Evolutionary conservation across 306 rosid genomes (phyloP).

Genomic region (Pachyrhizus erosus): DNA sequence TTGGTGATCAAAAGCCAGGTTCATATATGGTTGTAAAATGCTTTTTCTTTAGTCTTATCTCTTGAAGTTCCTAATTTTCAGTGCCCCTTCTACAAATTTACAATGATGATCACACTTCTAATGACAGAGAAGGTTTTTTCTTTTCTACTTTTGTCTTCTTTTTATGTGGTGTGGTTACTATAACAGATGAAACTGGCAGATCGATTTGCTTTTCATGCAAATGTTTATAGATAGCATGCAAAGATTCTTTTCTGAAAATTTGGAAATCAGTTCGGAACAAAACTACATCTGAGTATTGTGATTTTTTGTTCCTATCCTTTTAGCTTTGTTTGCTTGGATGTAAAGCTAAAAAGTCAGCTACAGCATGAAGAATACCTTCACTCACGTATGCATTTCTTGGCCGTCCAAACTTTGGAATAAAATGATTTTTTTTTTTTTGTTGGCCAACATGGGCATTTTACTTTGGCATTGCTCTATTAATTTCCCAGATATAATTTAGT

Average conservation of each 20-base stretch:
- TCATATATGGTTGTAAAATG: constrained; percentile 59
- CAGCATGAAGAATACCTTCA: constrained; percentile 26
- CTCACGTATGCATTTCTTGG: constrained; percentile 21
- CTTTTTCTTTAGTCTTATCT: constrained; percentile 43
- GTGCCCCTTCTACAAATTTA: constrained; percentile 38
- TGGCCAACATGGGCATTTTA: constrained; percentile 19
- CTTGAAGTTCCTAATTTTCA: constrained; percentile 46
- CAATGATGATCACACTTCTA: constrained; percentile 47
- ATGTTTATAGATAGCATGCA: constrained; percentile 29
- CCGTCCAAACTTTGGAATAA: constrained; percentile 42
- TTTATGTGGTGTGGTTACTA: constrained; percentile 31
- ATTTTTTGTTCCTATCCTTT: neutral
- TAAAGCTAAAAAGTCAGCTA: constrained; percentile 16
- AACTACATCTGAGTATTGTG: constrained; percentile 1
- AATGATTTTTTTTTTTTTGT: constrained; percentile 5
- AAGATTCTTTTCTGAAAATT: constrained; percentile 37
- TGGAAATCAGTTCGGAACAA: constrained; percentile 9
- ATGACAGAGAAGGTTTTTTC: constrained; percentile 7
- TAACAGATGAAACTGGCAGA: constrained; percentile 32
- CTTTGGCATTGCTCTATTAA: constrained; percentile 12
- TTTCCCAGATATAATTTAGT: neutral
- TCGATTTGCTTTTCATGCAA: constrained; percentile 40
- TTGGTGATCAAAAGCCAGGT: constrained; percentile 34
- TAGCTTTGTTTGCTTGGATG: constrained; percentile 24
- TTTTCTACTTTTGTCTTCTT: constrained; percentile 28